phyloP scores from a whole-genome alignment of 1,284 basidiomycete species.

The Cryptococcus sp. region DNA sequence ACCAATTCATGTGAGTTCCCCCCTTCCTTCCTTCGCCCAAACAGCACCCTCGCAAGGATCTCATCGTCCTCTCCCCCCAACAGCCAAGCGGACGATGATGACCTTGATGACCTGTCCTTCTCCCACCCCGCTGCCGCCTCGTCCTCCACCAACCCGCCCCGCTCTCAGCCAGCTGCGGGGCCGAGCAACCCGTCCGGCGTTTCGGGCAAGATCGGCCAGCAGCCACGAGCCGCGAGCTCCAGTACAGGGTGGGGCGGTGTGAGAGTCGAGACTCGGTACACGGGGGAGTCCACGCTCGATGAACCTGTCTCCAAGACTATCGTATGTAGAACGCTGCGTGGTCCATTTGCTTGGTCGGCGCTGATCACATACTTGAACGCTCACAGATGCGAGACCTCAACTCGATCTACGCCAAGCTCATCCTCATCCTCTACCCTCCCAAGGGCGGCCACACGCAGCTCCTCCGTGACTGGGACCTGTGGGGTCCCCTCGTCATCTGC shows the following conservation, averaged over 20 bases:
- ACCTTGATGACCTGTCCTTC: conserved; percentile 49
- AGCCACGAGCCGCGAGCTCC: conserved; percentile 15
- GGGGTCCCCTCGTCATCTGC: conserved; percentile 87
- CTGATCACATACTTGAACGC: not conserved
- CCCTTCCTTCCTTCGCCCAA: not conserved
- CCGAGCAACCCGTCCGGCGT: conserved; percentile 50
- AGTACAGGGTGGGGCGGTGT: conserved; percentile 61
- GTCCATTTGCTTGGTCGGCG: not conserved
- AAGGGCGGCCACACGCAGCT: conserved; percentile 71
- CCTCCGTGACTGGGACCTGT: conserved; percentile 89
- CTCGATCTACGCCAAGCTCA: conserved; percentile 84
- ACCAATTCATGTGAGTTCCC: conserved; percentile 1
- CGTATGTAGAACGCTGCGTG: conserved; percentile 55
- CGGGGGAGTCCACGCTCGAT: conserved; percentile 80
- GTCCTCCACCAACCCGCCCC: conserved; percentile 12
- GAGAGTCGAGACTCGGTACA: conserved; percentile 76
- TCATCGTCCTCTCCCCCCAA: too few relatives aligned
- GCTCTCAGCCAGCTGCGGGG: conserved; percentile 5
- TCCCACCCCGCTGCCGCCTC: conserved; percentile 25
- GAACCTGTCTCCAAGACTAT: conserved; percentile 86
- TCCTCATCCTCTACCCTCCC: conserved; percentile 87
- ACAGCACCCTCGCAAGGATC: not conserved
- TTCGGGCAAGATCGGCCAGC: conserved; percentile 57
- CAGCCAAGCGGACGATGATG: conserved; percentile 51
- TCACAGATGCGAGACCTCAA: conserved; percentile 73